These are phyloP conservation scores for Aspergillus homomorphus DNA, from an alignment of 495 filamentous ascomycete species.

Conservation along the genomic window DNA sequence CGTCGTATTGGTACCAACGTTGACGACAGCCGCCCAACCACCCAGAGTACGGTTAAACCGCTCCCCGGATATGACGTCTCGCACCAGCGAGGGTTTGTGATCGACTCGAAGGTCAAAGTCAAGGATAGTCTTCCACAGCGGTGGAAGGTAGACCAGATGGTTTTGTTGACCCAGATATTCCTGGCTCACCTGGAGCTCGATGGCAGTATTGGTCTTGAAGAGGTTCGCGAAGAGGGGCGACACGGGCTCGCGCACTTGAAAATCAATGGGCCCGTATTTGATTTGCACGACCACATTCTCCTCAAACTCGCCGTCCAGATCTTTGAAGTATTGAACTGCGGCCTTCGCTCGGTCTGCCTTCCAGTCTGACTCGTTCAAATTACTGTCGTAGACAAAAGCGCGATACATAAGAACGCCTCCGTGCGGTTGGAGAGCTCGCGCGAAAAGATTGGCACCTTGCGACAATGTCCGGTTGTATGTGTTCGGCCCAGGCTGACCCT, in stretches of 20 bases:
- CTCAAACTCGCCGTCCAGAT: conserved; percentile 62
- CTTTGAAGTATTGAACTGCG: conserved; percentile 63
- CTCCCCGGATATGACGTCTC: conserved; percentile 57
- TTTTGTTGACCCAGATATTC: conserved; percentile 72
- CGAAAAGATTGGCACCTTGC: conserved; percentile 69
- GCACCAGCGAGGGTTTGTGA: conserved; percentile 47
- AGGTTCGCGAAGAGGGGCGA: conserved; percentile 70
- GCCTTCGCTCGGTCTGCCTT: conserved; percentile 67
- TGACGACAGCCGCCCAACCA: conserved; percentile 66
- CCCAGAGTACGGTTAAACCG: conserved; percentile 56
- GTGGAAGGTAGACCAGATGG: conserved; percentile 64
- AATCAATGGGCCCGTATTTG: conserved; percentile 74
- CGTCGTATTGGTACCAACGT: conserved; percentile 62
- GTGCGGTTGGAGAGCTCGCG: conserved; percentile 54
- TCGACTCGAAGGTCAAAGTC: conserved; percentile 65
- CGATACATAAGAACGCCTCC: conserved; percentile 71
- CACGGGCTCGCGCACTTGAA: conserved; percentile 67
- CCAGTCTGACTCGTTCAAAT: conserved; percentile 56
- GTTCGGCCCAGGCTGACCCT: conserved; percentile 67
- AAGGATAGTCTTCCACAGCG: conserved; percentile 64
- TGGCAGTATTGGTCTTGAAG: conserved; percentile 52
- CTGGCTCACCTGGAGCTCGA: conserved; percentile 65
- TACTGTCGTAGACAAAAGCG: conserved; percentile 67
- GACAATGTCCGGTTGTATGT: conserved; percentile 68
- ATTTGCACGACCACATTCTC: conserved; percentile 71